phyloP scores from a whole-genome alignment of 805 yeast genomes.

The Lipomyces spencermartinsiae region DNA sequence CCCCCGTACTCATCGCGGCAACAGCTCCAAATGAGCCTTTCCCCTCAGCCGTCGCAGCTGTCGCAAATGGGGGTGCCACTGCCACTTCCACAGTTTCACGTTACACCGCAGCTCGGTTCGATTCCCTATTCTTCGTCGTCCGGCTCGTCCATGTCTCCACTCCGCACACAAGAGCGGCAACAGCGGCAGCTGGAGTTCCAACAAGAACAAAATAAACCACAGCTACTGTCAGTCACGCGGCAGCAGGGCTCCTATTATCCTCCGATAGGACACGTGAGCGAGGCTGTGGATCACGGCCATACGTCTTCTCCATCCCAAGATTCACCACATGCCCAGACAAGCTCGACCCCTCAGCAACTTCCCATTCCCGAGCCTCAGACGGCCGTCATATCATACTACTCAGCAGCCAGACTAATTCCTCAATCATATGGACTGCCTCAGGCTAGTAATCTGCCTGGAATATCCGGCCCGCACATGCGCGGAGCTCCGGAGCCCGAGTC shows the following conservation, averaged over 20 bases:
- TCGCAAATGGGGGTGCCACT: not conserved
- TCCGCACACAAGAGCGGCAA: slow-evolving; percentile 9
- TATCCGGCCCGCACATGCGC: not conserved
- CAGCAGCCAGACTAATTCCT: not conserved
- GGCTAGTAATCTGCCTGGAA: not conserved
- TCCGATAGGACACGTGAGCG: not conserved
- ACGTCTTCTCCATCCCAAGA: not conserved
- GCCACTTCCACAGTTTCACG: not conserved
- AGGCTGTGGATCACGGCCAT: not conserved
- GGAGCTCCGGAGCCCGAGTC: not conserved
- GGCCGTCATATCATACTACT: not conserved
- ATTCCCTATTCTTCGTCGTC: not conserved
- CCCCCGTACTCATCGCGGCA: not conserved
- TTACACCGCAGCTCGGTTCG: not conserved
- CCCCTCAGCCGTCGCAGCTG: not conserved
- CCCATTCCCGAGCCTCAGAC: not conserved
- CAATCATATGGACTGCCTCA: not conserved
- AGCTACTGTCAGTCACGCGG: not conserved
- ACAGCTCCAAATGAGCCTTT: not conserved
- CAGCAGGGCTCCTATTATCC: not conserved
- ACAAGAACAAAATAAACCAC: not conserved
- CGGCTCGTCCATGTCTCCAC: not conserved
- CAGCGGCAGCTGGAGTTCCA: slow-evolving; percentile 8
- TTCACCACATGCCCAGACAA: not conserved
- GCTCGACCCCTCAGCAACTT: not conserved